Evolutionary conservation across 106 monocot genomes (phyloP), one percentile per base, ranked within the genome.

Genomic region (Iris macrosiphon): DNA sequence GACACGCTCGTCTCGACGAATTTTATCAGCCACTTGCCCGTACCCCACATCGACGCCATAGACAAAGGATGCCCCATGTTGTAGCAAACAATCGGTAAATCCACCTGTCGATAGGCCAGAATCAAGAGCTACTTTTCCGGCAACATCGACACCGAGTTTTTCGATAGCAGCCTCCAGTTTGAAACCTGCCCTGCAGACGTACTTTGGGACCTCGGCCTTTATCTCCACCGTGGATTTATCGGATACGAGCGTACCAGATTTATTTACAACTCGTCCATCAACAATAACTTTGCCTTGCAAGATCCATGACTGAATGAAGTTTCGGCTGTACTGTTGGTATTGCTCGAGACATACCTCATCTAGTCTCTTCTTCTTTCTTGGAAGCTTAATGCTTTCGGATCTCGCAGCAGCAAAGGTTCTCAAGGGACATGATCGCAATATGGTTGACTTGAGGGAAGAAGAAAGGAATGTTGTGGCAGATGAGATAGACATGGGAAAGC

Each of bases 181-280:
- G 72, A 83, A 75, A 80, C 96, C 96, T 87, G 90, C 96, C 76
- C 96, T 98, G 90, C 11, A 87, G 83, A 98, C 96, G 78, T 98
- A 98, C 91, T 98, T 98, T 65, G 96, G 96, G 72, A 91, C 39
- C 69, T 86, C 87, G 51, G 96, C 90, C 55, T 75, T 90, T 59
- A 98, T 90, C 60, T 87, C 96, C 27, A 98, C 80, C 49, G 57
- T 42, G 40, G 96, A 90, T 73, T 86, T 89, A 59, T 89, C 77
- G 51, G 96, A 98, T 46, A 87, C 70, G 70, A 78, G 90, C 14
- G 90, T 87, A 58, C 96, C 96, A 55, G 96, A 74, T 78, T 98
- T 98, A 49, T 61, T 77, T 41, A 98, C 79, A 18, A 91, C 76
- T 62, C 61, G 87, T 60, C 96, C 96, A 78, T 98, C 80, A 37